Base-by-base conservation (phyloP, 345 rosid genomes). In the Physaria fendleri region DNA sequence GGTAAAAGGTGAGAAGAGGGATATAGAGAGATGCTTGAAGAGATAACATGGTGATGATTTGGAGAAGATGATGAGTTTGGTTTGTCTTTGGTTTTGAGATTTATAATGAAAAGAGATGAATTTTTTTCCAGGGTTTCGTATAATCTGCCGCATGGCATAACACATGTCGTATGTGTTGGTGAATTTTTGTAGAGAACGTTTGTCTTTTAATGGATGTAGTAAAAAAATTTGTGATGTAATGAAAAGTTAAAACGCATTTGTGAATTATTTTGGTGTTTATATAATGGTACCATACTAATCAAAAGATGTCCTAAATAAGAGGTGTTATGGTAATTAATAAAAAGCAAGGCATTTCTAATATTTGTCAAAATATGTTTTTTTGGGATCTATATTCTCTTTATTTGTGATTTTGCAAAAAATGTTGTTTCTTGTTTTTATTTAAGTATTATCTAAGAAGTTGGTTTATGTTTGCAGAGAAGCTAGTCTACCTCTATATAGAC, bases 141-240 rank as follows among this genome's bases (percentile, higher is more conserved):
- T 42, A 8, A 42, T 57, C 65, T 65, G 75, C 75, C 75, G 75
- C 71, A 64, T 71, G 75, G 71, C 71, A 71, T 56, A 34, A 57
- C 71, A 71, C 75, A 63, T 71, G 74, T 71, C 74, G 47, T 18
- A 42, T 48, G 14, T 40, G 18, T 41, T 64, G 35, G 21, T 41
- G 40, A 18, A 52, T 34, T 67, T 52, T 28, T 25, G 56, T 59
- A 33, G 67, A 43, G 50, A 68, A 52, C 56, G 67, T 59, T 43
- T 68, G 20, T 60, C 16, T 60, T 69, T 38, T 3, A 28, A 29
- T 32, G 48, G 63, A 45, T 47, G 29, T 17, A 38, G 62, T n/a
- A 69, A 63, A 62, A 69, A 47, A 8, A n/a, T n/a, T 24, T 50
- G 59, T 67, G 60, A 58, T 58, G 52, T 66, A 66, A 32, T 49